phyloP scores from a whole-genome alignment of 371 early-diverging fungal species.

The Zopfochytrium polystomum region DNA sequence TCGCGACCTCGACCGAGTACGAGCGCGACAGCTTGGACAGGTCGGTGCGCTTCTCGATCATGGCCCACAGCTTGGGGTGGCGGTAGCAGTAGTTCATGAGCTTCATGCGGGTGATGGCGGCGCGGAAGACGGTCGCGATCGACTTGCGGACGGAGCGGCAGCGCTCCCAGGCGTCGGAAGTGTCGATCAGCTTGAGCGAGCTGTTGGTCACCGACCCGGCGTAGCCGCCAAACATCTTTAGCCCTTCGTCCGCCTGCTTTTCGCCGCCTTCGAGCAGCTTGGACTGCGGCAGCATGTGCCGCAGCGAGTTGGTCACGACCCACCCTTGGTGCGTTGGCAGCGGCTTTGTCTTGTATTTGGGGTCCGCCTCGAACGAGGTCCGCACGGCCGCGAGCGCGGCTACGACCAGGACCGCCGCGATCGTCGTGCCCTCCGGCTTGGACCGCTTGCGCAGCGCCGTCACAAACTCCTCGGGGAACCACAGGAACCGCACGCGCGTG shows the following conservation, averaged over 20 bases:
- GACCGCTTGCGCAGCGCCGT: slow-evolving; percentile 24
- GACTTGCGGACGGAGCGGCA: slow-evolving; percentile 33
- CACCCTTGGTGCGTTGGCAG: slow-evolving; percentile 44
- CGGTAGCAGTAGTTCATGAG: slow-evolving; percentile 41
- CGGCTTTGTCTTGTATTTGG: slow-evolving; percentile 18
- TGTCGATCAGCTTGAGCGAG: slow-evolving; percentile 20
- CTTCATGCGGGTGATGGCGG: slow-evolving; percentile 37
- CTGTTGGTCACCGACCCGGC: slow-evolving; percentile 40
- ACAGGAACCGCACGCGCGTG: slow-evolving; percentile 32
- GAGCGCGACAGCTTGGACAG: slow-evolving; percentile 29
- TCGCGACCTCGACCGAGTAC: slow-evolving; percentile 46
- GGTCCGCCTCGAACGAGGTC: slow-evolving; percentile 13
- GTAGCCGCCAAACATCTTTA: slow-evolving; percentile 45
- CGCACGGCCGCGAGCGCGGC: slow-evolving; percentile 37
- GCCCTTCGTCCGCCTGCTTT: slow-evolving; percentile 32
- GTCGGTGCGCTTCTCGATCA: slow-evolving; percentile 31
- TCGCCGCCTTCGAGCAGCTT: slow-evolving; percentile 38
- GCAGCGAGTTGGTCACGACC: slow-evolving; percentile 41
- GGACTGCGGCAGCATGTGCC: slow-evolving; percentile 41
- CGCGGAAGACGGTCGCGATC: slow-evolving; percentile 21
- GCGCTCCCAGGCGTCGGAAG: slow-evolving; percentile 36
- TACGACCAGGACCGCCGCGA: slow-evolving; percentile 42
- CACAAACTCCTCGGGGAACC: slow-evolving; percentile 27
- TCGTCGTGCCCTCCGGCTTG: slow-evolving; percentile 35
- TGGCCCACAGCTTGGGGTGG: slow-evolving; percentile 35